Percentiles rank a stretch among this genome's conserved stretches.
These are phyloP conservation scores for Boletus sp. DNA, from an alignment of 768 basidiomycete genomes.

Conservation along the genomic window DNA sequence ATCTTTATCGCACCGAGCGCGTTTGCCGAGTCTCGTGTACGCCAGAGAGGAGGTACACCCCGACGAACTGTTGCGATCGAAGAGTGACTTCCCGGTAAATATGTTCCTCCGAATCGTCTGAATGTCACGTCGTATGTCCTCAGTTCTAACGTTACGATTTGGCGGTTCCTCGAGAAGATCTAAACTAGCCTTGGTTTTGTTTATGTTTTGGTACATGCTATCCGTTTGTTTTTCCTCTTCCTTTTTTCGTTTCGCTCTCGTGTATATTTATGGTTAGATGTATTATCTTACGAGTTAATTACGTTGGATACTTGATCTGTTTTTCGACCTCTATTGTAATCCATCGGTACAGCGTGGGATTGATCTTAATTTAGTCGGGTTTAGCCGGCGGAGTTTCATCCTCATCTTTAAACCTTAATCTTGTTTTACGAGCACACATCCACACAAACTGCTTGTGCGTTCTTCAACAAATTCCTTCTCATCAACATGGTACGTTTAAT, in stretches of 20 bases:
- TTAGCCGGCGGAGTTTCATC: conserved; percentile 18
- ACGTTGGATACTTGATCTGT: background rate
- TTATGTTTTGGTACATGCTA: conserved; percentile 16
- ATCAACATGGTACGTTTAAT: conserved; percentile 24
- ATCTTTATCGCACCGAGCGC: conserved; percentile 46
- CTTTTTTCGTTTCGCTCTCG: conserved; percentile 5
- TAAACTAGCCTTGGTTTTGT: conserved; percentile 8
- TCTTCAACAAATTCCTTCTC: conserved; percentile 1
- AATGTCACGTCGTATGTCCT: background rate
- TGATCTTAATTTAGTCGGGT: conserved; percentile 3
- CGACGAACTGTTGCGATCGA: conserved; percentile 22
- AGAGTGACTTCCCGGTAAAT: conserved; percentile 9
- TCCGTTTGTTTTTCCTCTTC: conserved; percentile 9
- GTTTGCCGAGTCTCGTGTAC: conserved; percentile 29
- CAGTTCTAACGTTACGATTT: background rate
- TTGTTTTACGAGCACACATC: conserved; percentile 11
- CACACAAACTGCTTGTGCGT: conserved; percentile 4
- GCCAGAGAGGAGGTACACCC: conserved; percentile 21
- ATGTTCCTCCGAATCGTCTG: background rate
- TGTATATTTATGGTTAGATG: conserved; percentile 21
- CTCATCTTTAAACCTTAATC: conserved; percentile 21
- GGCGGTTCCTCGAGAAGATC: background rate
- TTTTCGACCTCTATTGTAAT: background rate
- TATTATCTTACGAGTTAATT: conserved; percentile 14
- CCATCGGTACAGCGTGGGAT: background rate